phyloP scores from a whole-genome alignment of 2,329 filamentous ascomycete genomes.

The Calonectria leucothoes region DNA sequence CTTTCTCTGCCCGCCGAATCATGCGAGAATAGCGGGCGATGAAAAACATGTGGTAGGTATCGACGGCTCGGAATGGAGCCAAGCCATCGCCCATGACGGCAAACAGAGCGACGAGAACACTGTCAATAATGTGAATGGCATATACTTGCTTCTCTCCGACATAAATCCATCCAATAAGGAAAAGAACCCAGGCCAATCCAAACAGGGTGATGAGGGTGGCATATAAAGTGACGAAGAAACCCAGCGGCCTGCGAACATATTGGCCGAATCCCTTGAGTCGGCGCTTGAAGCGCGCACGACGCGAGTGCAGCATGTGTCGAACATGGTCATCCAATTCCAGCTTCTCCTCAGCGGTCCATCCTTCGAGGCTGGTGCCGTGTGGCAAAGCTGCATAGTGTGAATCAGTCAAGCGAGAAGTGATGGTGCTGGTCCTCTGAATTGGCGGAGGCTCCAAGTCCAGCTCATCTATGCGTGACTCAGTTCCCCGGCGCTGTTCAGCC shows the following conservation, averaged over 20 bases:
- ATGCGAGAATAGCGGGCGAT: constrained; percentile 73
- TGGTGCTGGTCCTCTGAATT: constrained; percentile 63
- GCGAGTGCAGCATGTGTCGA: constrained; percentile 87
- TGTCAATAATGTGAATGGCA: constrained; percentile 76
- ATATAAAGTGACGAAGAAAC: constrained; percentile 87
- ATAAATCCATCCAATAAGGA: constrained; percentile 90
- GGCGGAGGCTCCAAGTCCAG: constrained; percentile 31
- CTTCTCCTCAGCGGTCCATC: constrained; percentile 81
- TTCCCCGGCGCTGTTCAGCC: constrained; percentile 30
- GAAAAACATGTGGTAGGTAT: constrained; percentile 90
- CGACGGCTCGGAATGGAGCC: constrained; percentile 79
- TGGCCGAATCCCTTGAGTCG: constrained; percentile 83
- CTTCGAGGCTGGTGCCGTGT: constrained; percentile 76
- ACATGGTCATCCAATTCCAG: constrained; percentile 86
- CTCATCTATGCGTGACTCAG: constrained; percentile 4
- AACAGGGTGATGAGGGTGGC: constrained; percentile 86
- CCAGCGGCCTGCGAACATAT: constrained; percentile 81
- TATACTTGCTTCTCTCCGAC: constrained; percentile 79
- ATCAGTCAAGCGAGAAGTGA: constrained; percentile 75
- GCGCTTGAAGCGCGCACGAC: constrained; percentile 82
- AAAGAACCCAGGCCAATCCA: constrained; percentile 89
- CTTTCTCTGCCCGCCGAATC: constrained; percentile 61
- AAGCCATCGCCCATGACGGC: constrained; percentile 77
- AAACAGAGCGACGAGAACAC: constrained; percentile 77
- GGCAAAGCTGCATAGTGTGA: constrained; percentile 84